Conservation (phyloP, 2,329 filamentous ascomycete species). For the Fusarium newnesense region DNA sequence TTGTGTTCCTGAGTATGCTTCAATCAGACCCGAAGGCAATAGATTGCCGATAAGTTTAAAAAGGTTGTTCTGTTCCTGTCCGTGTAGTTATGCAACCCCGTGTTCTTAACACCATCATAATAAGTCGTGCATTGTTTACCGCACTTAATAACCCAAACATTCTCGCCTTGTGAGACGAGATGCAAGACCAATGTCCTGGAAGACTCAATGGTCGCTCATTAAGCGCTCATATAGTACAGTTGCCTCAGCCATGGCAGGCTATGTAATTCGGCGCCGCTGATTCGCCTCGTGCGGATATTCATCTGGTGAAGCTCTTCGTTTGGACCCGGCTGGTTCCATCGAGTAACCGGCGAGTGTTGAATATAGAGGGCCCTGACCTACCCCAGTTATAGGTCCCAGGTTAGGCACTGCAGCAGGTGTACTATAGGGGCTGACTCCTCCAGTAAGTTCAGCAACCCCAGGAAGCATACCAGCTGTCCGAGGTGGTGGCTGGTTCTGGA, state of each 20-base stretch:
- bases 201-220: constrained; percentile 27
- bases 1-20: constrained; percentile 11
- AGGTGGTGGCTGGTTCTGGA: constrained; percentile 56
- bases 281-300: constrained; percentile 56
- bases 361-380: constrained; percentile 49
- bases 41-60: neutral
- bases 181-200: constrained; percentile 13
- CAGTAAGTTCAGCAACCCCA: constrained; percentile 71
- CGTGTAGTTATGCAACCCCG: constrained; percentile 12
- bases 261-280: constrained; percentile 53
- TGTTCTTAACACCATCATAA: constrained; percentile 9
- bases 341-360: constrained; percentile 50
- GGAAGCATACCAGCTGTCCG: constrained; percentile 63
- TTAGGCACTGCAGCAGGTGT: constrained; percentile 57
- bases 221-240: constrained; percentile 18
- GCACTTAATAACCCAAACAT: constrained; percentile 9
- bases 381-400: constrained; percentile 45
- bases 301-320: constrained; percentile 63
- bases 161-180: constrained; percentile 11
- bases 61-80: constrained; percentile 10
- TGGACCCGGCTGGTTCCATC: constrained; percentile 56
- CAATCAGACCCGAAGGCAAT: neutral
- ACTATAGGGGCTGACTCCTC: constrained; percentile 69
- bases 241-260: constrained; percentile 6
- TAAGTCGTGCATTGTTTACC: constrained; percentile 22